Percentiles rank a stretch among this genome's conserved stretches.
Evolutionary conservation across 768 basidiomycete genomes (phyloP).

Genomic region (Sarcomyxa edulis): DNA sequence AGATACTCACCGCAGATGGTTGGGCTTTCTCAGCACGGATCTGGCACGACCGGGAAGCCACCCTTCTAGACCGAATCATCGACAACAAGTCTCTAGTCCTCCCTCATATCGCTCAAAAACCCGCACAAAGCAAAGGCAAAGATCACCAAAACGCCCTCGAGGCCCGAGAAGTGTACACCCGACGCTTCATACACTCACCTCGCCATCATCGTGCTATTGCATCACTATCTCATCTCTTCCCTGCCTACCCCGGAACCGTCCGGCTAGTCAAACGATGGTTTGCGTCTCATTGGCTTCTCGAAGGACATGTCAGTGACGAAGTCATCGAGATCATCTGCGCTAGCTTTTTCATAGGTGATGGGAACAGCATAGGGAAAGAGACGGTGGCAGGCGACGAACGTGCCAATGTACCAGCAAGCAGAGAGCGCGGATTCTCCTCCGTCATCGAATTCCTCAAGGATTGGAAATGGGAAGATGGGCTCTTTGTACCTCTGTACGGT

Average conservation of each 20-base stretch:
- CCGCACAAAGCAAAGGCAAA: slow-evolving; percentile 28
- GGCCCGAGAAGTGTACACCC: slow-evolving; percentile 54
- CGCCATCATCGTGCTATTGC: slow-evolving; percentile 82
- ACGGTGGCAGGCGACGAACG: slow-evolving; percentile 25
- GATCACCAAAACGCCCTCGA: slow-evolving; percentile 52
- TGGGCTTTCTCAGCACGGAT: slow-evolving; percentile 85
- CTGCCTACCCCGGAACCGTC: slow-evolving; percentile 80
- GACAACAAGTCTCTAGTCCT: slow-evolving; percentile 35
- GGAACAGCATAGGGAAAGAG: slow-evolving; percentile 22
- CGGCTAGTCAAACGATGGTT: slow-evolving; percentile 93
- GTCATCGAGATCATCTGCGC: slow-evolving; percentile 85
- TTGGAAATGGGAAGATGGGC: slow-evolving; percentile 79
- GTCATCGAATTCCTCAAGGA: slow-evolving; percentile 69
- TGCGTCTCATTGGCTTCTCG: slow-evolving; percentile 82
- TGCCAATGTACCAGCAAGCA: slow-evolving; percentile 59
- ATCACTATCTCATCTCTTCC: slow-evolving; percentile 70
- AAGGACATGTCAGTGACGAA: slow-evolving; percentile 68
- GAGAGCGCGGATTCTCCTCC: slow-evolving; percentile 73
- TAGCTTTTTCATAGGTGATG: slow-evolving; percentile 62
- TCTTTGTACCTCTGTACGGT: slow-evolving; percentile 73
- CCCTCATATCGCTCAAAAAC: slow-evolving; percentile 27
- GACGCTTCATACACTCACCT: slow-evolving; percentile 77
- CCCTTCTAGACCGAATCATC: slow-evolving; percentile 67
- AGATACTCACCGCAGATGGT: slow-evolving; percentile 74
- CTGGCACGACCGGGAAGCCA: slow-evolving; percentile 83